Conservation (phyloP, 148 eudicot species). For the Drosera capensis region DNA sequence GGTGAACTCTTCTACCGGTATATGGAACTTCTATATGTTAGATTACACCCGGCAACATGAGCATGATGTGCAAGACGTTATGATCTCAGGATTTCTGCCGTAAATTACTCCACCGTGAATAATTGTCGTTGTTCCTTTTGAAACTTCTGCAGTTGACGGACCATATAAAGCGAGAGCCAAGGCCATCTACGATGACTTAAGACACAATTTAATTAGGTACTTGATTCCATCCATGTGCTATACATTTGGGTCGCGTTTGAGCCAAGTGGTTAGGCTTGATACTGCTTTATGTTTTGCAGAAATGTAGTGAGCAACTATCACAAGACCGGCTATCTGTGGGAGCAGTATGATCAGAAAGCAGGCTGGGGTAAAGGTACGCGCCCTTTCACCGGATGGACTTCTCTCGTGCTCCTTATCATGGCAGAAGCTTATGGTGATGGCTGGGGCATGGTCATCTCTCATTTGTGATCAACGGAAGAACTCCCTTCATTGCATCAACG, state of each 20-base stretch:
- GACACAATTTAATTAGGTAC: slow-evolving; percentile 74
- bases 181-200: slow-evolving; percentile 41
- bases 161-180: slow-evolving; percentile 54
- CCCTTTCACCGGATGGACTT: slow-evolving; percentile 87
- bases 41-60: background rate
- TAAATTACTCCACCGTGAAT: background rate
- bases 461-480: background rate
- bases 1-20: slow-evolving; percentile 17
- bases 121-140: slow-evolving; percentile 2
- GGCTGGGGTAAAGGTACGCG: slow-evolving; percentile 87
- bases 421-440: slow-evolving; percentile 52
- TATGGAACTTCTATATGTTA: background rate
- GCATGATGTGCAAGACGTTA: too few relatives aligned
- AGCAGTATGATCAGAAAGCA: slow-evolving; percentile 79
- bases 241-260: background rate
- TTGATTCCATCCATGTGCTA: background rate
- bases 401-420: slow-evolving; percentile 69
- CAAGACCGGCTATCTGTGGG: slow-evolving; percentile 73
- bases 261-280: too few relatives aligned
- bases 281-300: too few relatives aligned
- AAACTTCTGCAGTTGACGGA: slow-evolving; percentile 42
- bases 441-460: slow-evolving; percentile 24
- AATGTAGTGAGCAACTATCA: slow-evolving; percentile 52
- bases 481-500: background rate
- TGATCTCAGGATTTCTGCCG: background rate